Percentiles rank a stretch among this genome's conserved stretches.
Conservation (phyloP, 306 rosid species). For the Cicer cuneatum region DNA sequence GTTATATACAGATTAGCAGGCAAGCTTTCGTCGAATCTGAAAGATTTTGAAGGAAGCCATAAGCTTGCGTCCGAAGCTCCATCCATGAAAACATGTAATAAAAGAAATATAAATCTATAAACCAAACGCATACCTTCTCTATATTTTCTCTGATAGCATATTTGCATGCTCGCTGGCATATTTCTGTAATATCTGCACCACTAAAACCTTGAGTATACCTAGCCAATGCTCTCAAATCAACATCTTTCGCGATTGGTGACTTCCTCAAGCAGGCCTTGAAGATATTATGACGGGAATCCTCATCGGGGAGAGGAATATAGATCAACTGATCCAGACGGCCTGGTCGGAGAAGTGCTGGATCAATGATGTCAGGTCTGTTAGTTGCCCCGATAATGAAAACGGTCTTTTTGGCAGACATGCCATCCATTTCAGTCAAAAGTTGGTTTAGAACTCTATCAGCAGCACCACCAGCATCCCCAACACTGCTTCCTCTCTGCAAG, state of each 20-base stretch:
- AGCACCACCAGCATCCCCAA: conserved; percentile 66
- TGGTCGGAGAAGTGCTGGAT: conserved; percentile 65
- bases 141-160: conserved; percentile 70
- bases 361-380: conserved; percentile 65
- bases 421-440: conserved; percentile 68
- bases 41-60: not conserved
- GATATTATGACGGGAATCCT: conserved; percentile 60
- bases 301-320: conserved; percentile 70
- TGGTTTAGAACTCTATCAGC: conserved; percentile 66
- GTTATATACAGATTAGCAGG: not conserved
- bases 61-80: not conserved
- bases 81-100: not conserved
- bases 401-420: conserved; percentile 63
- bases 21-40: not conserved
- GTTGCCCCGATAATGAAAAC: conserved; percentile 69
- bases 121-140: conserved; percentile 54
- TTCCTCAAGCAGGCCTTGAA: conserved; percentile 68
- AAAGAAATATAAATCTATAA: not conserved
- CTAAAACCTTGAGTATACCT: conserved; percentile 64
- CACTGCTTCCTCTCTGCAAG: conserved; percentile 60
- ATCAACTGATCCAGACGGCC: conserved; percentile 68
- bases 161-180: conserved; percentile 67
- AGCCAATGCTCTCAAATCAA: conserved; percentile 60
- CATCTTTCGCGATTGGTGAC: conserved; percentile 61
- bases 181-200: conserved; percentile 69